Evolutionary conservation across 257 asterid species (phyloP), one percentile per base, ranked within the genome.

Genomic region (Cinchona pubescens): DNA sequence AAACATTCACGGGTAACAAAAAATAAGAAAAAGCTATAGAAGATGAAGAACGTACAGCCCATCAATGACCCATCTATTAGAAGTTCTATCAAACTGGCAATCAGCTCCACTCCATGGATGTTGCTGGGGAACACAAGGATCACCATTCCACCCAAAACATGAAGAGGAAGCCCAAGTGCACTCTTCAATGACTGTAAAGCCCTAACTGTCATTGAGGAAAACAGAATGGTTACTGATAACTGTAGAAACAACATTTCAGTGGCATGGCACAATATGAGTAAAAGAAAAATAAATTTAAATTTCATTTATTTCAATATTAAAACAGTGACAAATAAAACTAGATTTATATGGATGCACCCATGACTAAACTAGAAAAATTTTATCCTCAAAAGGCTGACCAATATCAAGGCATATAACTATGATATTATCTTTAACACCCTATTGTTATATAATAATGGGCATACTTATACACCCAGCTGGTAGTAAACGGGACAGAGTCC

Each of bases 61-160:
- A 72, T 95, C 99, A 78, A 92, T 92, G 76, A 91, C 97, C 84
- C 96, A 87, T 87, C 86, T 90, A 75, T 87, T 82, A 83, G 86
- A 79, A 79, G 49, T 78, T 76, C 78, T 87, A 85, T 95, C 87
- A 63, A 90, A 90, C 76, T 75, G 97, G 79, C 98, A 93, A 80
- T 95, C 93, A 74, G 96, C 87, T 79, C 99, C 99, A 80, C 86
- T 93, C 99, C 97, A 95, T 37, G 99, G 97, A 84, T 95, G 99
- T 78, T 88, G 91, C 80, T 92, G 96, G 67, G 99, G 99, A 76
- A 88, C 96, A 81, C 99, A 95, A 43, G 98, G 98, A 84, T 95
- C 98, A 38, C 98, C 99, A 53, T 95, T 95, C 99, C 99, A 95
- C 80, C 99, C 98, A 46, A 95, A 84, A 55, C 97, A n/a, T n/a